Percentiles rank a stretch among this genome's conserved stretches.
phyloP scores from a whole-genome alignment of 176 grass and related monocot genomes.

The Saccharum officinarum region DNA sequence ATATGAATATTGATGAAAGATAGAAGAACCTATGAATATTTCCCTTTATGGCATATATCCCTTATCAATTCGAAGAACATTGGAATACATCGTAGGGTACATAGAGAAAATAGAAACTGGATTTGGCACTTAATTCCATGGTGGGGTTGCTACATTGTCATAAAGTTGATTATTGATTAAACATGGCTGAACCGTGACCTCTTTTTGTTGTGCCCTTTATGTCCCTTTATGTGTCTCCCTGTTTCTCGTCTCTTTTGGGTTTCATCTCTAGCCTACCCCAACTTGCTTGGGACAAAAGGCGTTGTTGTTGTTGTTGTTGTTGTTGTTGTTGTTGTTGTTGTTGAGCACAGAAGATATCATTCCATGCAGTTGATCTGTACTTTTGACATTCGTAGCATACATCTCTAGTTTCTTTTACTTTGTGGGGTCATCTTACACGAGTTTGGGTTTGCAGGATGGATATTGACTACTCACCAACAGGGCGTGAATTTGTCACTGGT shows the following conservation, averaged over 20 bases:
- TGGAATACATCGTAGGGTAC: background rate
- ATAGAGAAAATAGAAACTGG: background rate
- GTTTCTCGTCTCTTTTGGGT: no score
- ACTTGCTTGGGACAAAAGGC: no score
- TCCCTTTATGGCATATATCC: background rate
- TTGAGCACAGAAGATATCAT: background rate
- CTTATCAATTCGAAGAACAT: background rate
- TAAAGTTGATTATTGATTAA: background rate
- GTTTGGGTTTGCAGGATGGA: conserved; percentile 80
- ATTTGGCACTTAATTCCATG: background rate
- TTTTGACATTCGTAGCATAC: background rate
- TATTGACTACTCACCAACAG: conserved; percentile 96
- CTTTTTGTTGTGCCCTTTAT: no score
- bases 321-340: no score
- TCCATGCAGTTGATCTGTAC: conserved; percentile 19
- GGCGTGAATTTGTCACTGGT: conserved; percentile 93
- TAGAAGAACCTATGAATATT: background rate
- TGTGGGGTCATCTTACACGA: conserved; percentile 21
- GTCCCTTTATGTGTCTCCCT: no score
- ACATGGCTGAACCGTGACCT: background rate
- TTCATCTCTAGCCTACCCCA: no score
- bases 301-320: no score
- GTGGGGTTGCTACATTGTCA: background rate
- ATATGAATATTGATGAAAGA: background rate
- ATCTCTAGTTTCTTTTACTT: conserved; percentile 13